Conservation (phyloP, 2,329 filamentous ascomycete species). For the Fusarium incarnatum region DNA sequence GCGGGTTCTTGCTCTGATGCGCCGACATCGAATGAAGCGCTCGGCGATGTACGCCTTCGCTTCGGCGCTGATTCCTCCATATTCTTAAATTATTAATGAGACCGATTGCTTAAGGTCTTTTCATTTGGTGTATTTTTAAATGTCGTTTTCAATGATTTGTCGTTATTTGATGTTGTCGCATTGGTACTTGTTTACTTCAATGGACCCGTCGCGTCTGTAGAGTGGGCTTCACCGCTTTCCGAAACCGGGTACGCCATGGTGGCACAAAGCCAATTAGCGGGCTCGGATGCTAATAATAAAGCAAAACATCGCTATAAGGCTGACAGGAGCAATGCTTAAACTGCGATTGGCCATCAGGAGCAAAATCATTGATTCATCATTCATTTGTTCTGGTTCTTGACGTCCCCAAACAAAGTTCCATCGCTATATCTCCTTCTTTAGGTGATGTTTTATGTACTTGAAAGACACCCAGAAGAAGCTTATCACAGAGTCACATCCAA, state of each 20-base stretch:
- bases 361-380: neutral
- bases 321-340: neutral
- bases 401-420: no score
- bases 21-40: conserved; percentile 46
- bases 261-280: neutral
- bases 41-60: conserved; percentile 71
- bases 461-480: neutral
- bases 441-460: neutral
- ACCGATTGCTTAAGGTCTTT: neutral
- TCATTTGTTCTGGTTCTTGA: neutral
- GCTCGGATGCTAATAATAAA: neutral
- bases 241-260: conserved; percentile 11
- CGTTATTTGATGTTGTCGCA: conserved; percentile 36
- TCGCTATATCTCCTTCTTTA: no score
- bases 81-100: neutral
- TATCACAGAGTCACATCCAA: neutral
- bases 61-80: conserved; percentile 71
- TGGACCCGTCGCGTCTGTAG: conserved; percentile 39
- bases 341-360: neutral
- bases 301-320: neutral
- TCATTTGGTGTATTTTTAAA: conserved; percentile 25
- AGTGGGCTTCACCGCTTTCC: conserved; percentile 46
- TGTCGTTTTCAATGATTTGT: conserved; percentile 3
- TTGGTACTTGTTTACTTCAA: conserved; percentile 45
- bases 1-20: conserved; percentile 43